Evolutionary conservation across 177 flowering plant species (phyloP).

Genomic region (Vitis hybrid): DNA sequence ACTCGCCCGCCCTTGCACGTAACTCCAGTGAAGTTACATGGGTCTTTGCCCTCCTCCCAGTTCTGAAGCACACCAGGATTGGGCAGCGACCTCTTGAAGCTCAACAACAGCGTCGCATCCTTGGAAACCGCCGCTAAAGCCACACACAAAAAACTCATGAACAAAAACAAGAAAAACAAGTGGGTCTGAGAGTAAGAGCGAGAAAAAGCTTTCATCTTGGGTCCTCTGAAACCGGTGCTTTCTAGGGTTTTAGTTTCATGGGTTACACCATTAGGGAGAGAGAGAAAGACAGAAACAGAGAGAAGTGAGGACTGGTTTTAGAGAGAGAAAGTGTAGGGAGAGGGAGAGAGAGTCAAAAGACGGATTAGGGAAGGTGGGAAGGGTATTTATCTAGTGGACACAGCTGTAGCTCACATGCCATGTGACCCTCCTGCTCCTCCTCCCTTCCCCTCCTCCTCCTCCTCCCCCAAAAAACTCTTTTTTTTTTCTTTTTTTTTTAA

Average conservation of each 20-base stretch:
- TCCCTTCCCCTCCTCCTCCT: background rate
- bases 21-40: conserved; percentile 68
- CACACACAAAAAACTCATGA: too few species aligned
- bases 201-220: too few species aligned
- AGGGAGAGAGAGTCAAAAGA: conserved; percentile 40
- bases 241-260: too few species aligned
- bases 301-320: conserved; percentile 15
- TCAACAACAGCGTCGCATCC: conserved; percentile 47
- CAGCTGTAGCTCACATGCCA: conserved; percentile 52
- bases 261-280: background rate
- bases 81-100: conserved; percentile 49
- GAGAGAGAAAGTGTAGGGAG: conserved; percentile 22
- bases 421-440: conserved; percentile 22
- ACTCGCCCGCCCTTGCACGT: conserved; percentile 47
- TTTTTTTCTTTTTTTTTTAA: conserved; percentile 1
- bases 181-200: too few species aligned
- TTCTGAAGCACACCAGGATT: conserved; percentile 35
- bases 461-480: too few species aligned
- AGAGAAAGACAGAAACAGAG: conserved; percentile 3
- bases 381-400: conserved; percentile 42
- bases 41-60: conserved; percentile 49
- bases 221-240: too few species aligned
- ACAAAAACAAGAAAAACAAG: too few species aligned
- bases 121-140: conserved; percentile 8
- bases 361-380: conserved; percentile 27